Evolutionary conservation across 768 basidiomycete genomes (phyloP).

Genomic region (Baorangia bicolor): DNA sequence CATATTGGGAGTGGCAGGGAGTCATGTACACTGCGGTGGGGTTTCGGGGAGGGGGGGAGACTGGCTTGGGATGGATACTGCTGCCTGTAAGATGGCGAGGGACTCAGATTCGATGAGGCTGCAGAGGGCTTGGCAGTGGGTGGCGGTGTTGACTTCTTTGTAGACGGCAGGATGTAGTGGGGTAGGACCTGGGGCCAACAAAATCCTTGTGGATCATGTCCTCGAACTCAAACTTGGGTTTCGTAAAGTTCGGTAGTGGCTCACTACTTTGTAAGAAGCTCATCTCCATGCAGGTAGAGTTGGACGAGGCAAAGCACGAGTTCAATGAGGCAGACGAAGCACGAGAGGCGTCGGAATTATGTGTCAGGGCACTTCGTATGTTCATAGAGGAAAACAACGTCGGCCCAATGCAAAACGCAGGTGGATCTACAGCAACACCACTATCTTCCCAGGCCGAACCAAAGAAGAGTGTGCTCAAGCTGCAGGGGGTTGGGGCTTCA

Average conservation of each 20-base stretch:
- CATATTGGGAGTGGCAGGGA: too few species aligned
- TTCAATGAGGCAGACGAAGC: conserved; percentile 79
- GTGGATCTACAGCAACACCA: conserved; percentile 16
- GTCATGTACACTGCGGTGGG: too few species aligned
- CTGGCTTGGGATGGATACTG: too few species aligned
- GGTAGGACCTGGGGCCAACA: too few species aligned
- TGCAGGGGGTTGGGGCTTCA: conserved; percentile 72
- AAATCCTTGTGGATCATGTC: too few species aligned
- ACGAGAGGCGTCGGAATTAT: conserved; percentile 81
- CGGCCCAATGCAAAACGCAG: conserved; percentile 34
- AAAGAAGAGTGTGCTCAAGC: conserved; percentile 31
- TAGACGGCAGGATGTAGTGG: too few species aligned
- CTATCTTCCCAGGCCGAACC: conserved; percentile 32
- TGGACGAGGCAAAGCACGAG: conserved; percentile 65
- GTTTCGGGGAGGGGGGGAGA: too few species aligned
- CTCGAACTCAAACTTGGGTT: conserved; percentile 62
- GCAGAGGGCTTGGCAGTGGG: too few species aligned
- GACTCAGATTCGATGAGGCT: too few species aligned
- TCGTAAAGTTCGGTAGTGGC: conserved; percentile 34
- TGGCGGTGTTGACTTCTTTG: too few species aligned
- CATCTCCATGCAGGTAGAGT: conserved; percentile 49
- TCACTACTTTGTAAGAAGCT: conserved; percentile 58
- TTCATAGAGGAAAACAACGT: conserved; percentile 77
- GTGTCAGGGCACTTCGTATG: conserved; percentile 75
- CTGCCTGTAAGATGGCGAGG: too few species aligned